These are phyloP conservation scores for Leishmania braziliensis DNA, from an alignment of 208 protist genomes.

Conservation along the genomic window DNA sequence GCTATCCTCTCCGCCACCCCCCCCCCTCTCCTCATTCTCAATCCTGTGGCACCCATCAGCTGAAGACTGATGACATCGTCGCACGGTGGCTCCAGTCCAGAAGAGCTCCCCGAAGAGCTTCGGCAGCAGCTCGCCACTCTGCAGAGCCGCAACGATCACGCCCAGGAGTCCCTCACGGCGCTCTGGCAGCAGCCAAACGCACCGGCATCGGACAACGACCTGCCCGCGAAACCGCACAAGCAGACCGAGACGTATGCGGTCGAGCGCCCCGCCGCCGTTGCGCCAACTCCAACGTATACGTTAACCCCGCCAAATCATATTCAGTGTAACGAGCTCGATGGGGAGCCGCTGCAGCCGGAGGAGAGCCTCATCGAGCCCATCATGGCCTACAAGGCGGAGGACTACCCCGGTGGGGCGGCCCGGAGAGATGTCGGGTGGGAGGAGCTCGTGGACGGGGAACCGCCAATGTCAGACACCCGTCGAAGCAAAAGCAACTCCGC, in stretches of 20 bases:
- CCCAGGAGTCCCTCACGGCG: conserved; percentile 14
- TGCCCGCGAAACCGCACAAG: too few relatives aligned
- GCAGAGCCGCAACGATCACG: conserved; percentile 4
- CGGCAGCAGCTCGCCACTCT: conserved; percentile 18
- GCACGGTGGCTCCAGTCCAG: not conserved
- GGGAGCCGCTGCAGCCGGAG: conserved; percentile 1
- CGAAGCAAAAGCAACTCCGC: not conserved
- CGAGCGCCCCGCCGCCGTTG: not conserved
- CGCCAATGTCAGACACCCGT: not conserved
- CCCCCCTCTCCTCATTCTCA: not conserved
- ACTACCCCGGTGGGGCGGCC: not conserved
- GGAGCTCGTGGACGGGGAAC: not conserved
- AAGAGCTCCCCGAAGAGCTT: conserved; percentile 6
- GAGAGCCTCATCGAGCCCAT: not conserved
- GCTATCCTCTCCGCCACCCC: not conserved
- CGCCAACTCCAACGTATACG: not conserved
- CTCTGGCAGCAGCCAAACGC: not conserved
- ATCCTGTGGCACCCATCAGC: not conserved
- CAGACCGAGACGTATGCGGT: not conserved
- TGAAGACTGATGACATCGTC: not conserved
- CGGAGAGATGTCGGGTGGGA: not conserved
- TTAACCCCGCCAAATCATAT: not conserved
- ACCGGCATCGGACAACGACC: not conserved
- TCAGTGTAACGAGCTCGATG: conserved; percentile 8
- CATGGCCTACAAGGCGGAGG: conserved; percentile 3